A percentile compares a stretch with the other conserved stretches of the same genome.
These are phyloP conservation scores for Clitoria ternatea DNA, from an alignment of 306 rosid genomes.

Conservation along the genomic window DNA sequence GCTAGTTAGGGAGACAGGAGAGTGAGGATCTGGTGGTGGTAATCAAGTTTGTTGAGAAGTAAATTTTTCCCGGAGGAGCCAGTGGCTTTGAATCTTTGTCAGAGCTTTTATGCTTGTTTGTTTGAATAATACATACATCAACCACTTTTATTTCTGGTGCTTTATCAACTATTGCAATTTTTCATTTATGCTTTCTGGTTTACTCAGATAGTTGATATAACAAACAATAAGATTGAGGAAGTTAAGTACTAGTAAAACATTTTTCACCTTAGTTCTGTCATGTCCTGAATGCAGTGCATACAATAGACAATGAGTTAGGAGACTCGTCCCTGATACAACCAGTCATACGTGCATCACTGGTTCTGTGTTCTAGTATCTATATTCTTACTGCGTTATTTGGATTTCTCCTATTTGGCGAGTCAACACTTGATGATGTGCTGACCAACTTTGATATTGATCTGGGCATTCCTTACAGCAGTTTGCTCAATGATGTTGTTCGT, in stretches of 20 bases:
- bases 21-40: neutral
- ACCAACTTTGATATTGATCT: slow-evolving; percentile 68
- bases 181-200: neutral
- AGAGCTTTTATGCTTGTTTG: neutral
- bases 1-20: neutral
- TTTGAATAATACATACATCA: neutral
- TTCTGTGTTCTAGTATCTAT: slow-evolving; percentile 49
- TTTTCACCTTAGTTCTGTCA: slow-evolving; percentile 12
- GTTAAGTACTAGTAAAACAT: neutral
- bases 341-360: slow-evolving; percentile 51
- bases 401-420: slow-evolving; percentile 60
- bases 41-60: neutral
- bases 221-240: neutral
- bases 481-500: slow-evolving; percentile 56
- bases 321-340: slow-evolving; percentile 49
- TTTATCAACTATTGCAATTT: neutral
- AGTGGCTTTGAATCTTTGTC: neutral
- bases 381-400: slow-evolving; percentile 62
- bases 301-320: slow-evolving; percentile 55
- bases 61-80: neutral
- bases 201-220: slow-evolving; percentile 2
- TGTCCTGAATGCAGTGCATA: slow-evolving; percentile 47
- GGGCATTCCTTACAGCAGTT: slow-evolving; percentile 54
- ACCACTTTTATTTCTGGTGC: neutral
- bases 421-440: slow-evolving; percentile 59